Base-by-base conservation (phyloP, 148 eudicot species). In the Hydrangea macrophylla region DNA sequence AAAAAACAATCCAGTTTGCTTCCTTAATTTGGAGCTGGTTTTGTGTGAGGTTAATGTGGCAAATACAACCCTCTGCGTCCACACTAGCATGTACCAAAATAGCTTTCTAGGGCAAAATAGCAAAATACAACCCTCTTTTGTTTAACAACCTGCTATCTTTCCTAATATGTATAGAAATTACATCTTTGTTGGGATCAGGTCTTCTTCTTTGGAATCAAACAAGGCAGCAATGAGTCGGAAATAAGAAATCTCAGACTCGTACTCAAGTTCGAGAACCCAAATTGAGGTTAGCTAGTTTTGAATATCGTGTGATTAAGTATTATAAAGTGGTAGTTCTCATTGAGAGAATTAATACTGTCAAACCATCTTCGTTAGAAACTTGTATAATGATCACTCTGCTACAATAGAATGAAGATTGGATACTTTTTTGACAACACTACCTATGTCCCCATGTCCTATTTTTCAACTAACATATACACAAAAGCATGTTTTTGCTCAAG, bases 151-250 rank as follows among this genome's bases (percentile, higher is more conserved):
- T 17, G 17, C n/a, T 48, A 48, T 3, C 4, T 64, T 1, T 64
- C 13, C 55, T n/a, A 4, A 12, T 57, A 13, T 40, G 44, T 56
- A 17, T 58, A 15, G 17, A 1, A 56, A 50, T 11, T 37, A 1
- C 2, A 8, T 35, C 8, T 31, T 50, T 15, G 39, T 11, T 40
- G 40, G 4, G 25, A 57, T 72, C 79, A 93, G 98, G 96, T 39
- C 78, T 90, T 75, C 85, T 90, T 72, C 92, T 90, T 37, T 93
- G 98, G 98, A 93, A 83, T 73, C 95, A 93, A 54, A 67, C 72
- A 28, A 83, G 98, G 81, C 95, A 86, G 69, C 90, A 93, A 63
- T 93, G 98, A 96, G 77, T 78, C 64, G 90, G 89, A 67, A 84
- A 79, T 69, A 80, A 78, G 81, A 74, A 70, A 59, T 48, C 85